Evolutionary conservation across 2,329 filamentous ascomycete species (phyloP), one percentile per base, ranked within the genome.

Genomic region (Aspergillus glaucus): DNA sequence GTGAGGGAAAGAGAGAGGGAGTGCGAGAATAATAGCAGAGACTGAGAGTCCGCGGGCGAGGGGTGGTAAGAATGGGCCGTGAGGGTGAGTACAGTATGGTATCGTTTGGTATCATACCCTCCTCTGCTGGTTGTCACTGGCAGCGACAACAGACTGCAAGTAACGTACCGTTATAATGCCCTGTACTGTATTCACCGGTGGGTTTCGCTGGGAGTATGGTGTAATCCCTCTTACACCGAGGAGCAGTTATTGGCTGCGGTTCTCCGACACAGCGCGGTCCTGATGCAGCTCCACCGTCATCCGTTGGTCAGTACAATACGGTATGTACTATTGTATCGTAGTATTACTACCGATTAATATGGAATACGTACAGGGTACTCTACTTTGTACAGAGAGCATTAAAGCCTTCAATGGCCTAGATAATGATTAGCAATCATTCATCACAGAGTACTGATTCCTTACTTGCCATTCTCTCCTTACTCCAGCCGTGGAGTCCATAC

Each of bases 11-110:
- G 58, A 51, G 56, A 53, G 56, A 58, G 57, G 56, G 62, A 59
- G 53, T 55, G 61, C 57, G 61, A 60, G 62, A 65, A 62, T 63
- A 66, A 63, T 63, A 63, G 60, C 52, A 50, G 50, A 51, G 52
- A 45, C 53, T 54, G 55, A 49, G 52, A 50, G 53, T 43, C 49
- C 50, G 57, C 57, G 57, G 55, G 58, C 56, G 53, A 58, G 55
- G 55, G 57, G 55, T 55, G 57, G 37, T 19, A 21, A 40, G 57
- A 54, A 46, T 48, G 36, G 28, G 46, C 26, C 44, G 40, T 26
- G 19, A 12, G 17, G 42, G 52, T 53, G 51, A 48, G 50, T 55
- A 60, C 55, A 57, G 60, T 57, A 61, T 60, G 58, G 63, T 40
- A 40, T 40, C 19, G 19, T 12, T 21, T 21, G 59, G n/a, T 17